Conservation (phyloP, 1,139 yeast genomes). For the Protomyces lactucae-debilis region DNA sequence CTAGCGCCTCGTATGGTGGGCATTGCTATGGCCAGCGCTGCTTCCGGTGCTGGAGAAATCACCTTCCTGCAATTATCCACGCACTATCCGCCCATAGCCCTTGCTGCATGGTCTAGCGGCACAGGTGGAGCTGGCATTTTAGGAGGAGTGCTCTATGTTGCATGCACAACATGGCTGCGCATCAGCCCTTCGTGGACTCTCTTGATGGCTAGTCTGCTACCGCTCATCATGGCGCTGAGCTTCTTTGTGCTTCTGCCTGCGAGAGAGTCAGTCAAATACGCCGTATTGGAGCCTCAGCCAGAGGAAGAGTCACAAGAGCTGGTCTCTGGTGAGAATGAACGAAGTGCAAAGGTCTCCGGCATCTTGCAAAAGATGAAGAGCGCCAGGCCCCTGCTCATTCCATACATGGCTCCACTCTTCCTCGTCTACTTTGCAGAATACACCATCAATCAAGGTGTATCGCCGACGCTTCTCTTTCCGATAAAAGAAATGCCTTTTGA, state of each 20-base stretch:
- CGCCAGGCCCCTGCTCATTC: constrained; percentile 49
- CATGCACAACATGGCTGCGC: constrained; percentile 53
- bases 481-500: constrained; percentile 42
- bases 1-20: constrained; percentile 54
- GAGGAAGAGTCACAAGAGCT: background rate
- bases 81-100: constrained; percentile 51
- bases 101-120: constrained; percentile 88
- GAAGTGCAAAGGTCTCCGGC: background rate
- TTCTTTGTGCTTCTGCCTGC: constrained; percentile 42
- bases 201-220: constrained; percentile 36
- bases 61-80: constrained; percentile 84
- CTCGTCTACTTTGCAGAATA: constrained; percentile 84
- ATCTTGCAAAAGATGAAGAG: background rate
- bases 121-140: constrained; percentile 92
- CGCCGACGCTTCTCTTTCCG: constrained; percentile 29
- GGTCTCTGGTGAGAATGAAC: background rate
- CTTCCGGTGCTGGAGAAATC: constrained; percentile 87
- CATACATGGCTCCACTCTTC: constrained; percentile 77
- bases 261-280: background rate
- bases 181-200: constrained; percentile 47
- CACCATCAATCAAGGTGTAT: constrained; percentile 81
- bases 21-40: constrained; percentile 70
- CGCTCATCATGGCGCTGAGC: constrained; percentile 45
- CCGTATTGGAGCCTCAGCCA: background rate
- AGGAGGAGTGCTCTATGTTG: constrained; percentile 55